These are phyloP conservation scores for Cudoniella acicularis DNA, from an alignment of 495 filamentous ascomycete species.

Conservation along the genomic window DNA sequence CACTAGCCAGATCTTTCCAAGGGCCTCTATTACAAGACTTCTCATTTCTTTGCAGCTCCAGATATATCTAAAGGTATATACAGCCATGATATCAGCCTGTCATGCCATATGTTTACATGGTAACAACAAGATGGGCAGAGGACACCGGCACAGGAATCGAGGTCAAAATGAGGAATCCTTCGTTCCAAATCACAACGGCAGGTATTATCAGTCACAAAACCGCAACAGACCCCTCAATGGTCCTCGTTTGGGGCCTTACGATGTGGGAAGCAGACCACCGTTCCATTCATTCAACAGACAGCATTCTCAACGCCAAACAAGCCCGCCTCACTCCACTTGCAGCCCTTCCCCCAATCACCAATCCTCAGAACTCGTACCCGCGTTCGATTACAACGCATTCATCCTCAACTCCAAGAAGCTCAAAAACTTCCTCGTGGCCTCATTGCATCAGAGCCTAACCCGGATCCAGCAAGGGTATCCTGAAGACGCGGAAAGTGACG, in stretches of 20 bases:
- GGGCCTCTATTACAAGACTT: background rate
- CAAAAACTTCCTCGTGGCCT: background rate
- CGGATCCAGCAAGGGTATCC: constrained; percentile 15
- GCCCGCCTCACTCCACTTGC: too few species aligned
- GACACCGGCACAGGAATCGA: background rate
- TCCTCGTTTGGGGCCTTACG: background rate
- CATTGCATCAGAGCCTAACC: constrained; percentile 1
- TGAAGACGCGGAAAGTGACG: background rate
- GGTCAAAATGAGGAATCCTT: background rate
- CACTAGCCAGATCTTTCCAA: background rate
- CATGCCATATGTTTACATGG: background rate
- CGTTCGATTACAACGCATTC: background rate
- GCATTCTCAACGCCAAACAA: too few species aligned
- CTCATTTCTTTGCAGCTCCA: background rate
- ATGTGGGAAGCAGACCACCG: background rate
- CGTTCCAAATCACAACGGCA: background rate
- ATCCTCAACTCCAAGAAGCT: constrained; percentile 1
- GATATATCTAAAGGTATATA: background rate
- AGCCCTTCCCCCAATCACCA: background rate
- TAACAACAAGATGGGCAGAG: background rate
- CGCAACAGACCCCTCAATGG: background rate
- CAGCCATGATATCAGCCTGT: background rate
- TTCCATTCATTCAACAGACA: too few species aligned
- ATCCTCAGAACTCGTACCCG: background rate
- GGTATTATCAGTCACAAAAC: background rate